Conservation (phyloP, 2,329 filamentous ascomycete genomes). For the Hypoxylon sp. region DNA sequence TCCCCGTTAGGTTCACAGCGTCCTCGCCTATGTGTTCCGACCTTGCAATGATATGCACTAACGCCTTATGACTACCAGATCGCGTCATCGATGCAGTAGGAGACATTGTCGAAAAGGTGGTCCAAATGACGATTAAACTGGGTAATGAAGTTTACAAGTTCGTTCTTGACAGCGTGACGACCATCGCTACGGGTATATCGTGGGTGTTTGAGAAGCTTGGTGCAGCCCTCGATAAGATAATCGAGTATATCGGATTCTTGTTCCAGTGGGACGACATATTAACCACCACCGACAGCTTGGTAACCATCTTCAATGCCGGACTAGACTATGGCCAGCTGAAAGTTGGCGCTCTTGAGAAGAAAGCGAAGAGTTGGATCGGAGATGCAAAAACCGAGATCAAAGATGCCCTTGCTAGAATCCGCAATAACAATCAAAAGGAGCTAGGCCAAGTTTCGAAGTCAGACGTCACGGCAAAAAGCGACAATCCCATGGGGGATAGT, state of each 20-base stretch:
- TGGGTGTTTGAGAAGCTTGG: conserved; percentile 2
- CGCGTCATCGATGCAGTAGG: neutral
- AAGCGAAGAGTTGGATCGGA: neutral
- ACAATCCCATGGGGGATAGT: neutral
- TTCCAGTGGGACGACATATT: conserved; percentile 4
- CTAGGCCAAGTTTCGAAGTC: conserved; percentile 2
- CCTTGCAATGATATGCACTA: neutral
- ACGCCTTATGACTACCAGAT: neutral
- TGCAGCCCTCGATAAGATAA: neutral
- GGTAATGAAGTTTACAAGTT: neutral
- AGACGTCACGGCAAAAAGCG: neutral
- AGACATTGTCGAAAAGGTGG: neutral
- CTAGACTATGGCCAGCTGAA: conserved; percentile 4
- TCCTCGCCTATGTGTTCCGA: neutral
- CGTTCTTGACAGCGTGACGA: neutral
- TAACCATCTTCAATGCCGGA: neutral
- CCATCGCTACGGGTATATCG: neutral
- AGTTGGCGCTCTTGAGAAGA: neutral
- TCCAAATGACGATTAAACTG: conserved; percentile 2
- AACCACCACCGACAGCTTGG: neutral
- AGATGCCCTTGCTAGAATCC: conserved; percentile 3
- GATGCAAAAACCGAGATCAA: neutral
- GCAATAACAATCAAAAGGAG: neutral
- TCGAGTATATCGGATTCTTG: neutral
- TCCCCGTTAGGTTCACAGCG: neutral